phyloP scores from a whole-genome alignment of 129 eudicot species.

The Centrapalus pauciflorus region DNA sequence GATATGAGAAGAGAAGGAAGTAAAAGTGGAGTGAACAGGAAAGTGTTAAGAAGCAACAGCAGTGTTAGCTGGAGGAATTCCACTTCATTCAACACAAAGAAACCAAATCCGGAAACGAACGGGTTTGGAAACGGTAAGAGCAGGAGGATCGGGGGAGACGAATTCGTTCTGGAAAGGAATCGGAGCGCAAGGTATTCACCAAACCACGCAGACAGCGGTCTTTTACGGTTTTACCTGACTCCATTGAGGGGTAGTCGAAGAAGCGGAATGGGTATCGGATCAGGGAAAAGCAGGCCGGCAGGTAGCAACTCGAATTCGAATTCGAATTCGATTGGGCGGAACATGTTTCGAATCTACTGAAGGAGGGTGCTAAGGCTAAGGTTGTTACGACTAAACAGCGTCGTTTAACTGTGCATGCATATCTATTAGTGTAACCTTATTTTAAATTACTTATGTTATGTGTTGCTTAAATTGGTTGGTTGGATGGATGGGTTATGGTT shows the following conservation, averaged over 20 bases:
- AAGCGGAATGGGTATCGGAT: constrained; percentile 32
- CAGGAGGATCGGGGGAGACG: constrained; percentile 39
- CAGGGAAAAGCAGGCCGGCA: constrained; percentile 41
- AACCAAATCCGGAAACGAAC: constrained; percentile 39
- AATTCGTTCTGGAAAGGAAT: constrained; percentile 69
- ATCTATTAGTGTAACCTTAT: not conserved
- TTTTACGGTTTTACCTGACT: constrained; percentile 68
- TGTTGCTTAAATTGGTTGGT: not conserved
- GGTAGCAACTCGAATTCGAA: constrained; percentile 33
- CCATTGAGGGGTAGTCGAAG: constrained; percentile 75
- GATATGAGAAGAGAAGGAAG: constrained; percentile 48
- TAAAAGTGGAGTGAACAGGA: constrained; percentile 41
- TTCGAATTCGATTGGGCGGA: constrained; percentile 47
- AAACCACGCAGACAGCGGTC: constrained; percentile 58
- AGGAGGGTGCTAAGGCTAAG: too few relatives aligned
- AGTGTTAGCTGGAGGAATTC: constrained; percentile 90
- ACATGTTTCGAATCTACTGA: constrained; percentile 44
- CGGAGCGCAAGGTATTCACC: constrained; percentile 90
- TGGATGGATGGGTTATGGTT: too few relatives aligned
- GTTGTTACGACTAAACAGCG: not conserved
- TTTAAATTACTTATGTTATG: not conserved
- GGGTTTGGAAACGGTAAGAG: constrained; percentile 41
- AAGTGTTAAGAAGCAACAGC: constrained; percentile 68
- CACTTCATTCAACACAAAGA: constrained; percentile 47
- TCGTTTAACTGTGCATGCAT: not conserved